Conservation (phyloP, 495 filamentous ascomycete species). For the Annulohypoxylon moriforme region DNA sequence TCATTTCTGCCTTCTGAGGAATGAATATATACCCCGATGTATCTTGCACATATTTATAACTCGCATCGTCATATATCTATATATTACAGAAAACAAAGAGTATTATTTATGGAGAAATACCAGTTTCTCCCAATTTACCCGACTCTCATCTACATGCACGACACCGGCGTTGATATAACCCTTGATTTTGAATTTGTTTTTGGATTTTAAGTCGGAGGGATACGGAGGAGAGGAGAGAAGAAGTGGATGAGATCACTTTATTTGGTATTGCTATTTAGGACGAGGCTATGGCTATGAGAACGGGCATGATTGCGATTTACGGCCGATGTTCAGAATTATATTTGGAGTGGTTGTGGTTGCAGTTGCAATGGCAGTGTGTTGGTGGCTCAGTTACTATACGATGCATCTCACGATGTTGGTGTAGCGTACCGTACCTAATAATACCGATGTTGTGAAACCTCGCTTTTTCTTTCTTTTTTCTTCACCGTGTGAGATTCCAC, state of each 20-base stretch:
- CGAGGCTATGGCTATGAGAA: neutral
- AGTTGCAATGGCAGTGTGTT: neutral
- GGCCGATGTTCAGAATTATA: neutral
- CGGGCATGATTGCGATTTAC: conserved; percentile 13
- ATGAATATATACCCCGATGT: conserved; percentile 37
- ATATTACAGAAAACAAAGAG: conserved; percentile 5
- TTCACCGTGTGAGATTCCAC: neutral
- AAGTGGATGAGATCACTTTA: neutral
- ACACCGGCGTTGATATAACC: conserved; percentile 20
- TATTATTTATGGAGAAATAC: neutral
- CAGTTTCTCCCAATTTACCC: neutral
- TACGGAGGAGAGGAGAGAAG: neutral
- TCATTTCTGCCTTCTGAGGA: conserved; percentile 40
- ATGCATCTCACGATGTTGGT: conserved; percentile 23
- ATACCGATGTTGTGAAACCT: conserved; percentile 32
- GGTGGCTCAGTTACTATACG: neutral
- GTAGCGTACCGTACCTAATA: conserved; percentile 25
- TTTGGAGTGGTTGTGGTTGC: neutral
- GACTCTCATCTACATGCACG: conserved; percentile 11
- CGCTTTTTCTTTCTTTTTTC: neutral
- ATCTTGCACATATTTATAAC: conserved; percentile 34
- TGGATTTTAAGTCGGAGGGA: neutral
- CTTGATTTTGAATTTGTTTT: neutral
- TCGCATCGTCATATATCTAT: conserved; percentile 13
- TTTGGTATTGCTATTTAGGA: conserved; percentile 5